Base-by-base conservation (phyloP, 345 rosid species). In the Acer negundo region DNA sequence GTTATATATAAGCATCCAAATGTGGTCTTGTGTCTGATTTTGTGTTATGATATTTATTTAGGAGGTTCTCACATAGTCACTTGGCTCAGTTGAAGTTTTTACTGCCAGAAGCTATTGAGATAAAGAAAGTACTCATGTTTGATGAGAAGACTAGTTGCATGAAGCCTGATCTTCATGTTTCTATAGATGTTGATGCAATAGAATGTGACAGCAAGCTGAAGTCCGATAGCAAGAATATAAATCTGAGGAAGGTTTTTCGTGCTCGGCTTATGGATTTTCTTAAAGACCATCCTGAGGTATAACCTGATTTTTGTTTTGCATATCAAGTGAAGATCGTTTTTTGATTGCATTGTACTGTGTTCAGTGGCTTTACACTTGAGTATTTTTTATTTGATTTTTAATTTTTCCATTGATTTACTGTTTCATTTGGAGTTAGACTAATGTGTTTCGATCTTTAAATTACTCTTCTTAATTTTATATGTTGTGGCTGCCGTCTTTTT, bases 121-220 rank as follows among this genome's bases (percentile, higher is more conserved):
- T 94, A 4, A 94, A 83, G 85, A 89, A 80, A 78, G 78, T 89
- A 16, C 82, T 88, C 15, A 62, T 72, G 64, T 78, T 86, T 73
- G 94, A 97, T 80, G 98, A 97, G 85, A 77, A 62, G 66, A 87
- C 90, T 12, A 69, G 92, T 28, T 93, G 95, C 49, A 89, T 90
- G 95, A 93, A 90, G 84, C 97, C 98, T 3, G 94, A 93, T 78
- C 93, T 97, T 79, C 84, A 89, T 59, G 79, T 97, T 46, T 78
- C 89, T 26, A 61, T 97, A 12, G 85, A 87, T 31, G 83, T 82
- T 4, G 87, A 90, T 70, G 90, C 89, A 2, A 58, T 93, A 26
- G 81, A 77, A 23, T 80, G 53, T 17, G 88, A 81, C 46, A 79
- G 70, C 16, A 83, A 79, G 12, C 73, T 55, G 7, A 84, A 86